Evolutionary conservation across 495 filamentous ascomycete genomes (phyloP).

Genomic region (Trypethelium eluteriae): DNA sequence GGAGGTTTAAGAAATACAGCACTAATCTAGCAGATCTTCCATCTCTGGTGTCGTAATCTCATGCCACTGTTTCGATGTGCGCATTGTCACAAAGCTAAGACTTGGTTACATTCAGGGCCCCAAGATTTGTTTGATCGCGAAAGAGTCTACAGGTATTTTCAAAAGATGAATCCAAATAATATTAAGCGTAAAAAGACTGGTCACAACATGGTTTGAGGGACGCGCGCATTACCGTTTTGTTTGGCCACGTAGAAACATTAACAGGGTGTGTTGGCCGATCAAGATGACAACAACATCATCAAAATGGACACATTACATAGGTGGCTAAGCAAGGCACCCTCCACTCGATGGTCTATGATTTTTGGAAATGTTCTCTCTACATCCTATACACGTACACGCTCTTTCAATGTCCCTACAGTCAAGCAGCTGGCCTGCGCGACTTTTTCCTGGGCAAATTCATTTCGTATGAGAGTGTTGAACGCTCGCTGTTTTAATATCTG

Average conservation of each 20-base stretch:
- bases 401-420: constrained; percentile 8
- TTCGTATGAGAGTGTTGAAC: constrained; percentile 8
- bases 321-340: not conserved
- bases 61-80: no score
- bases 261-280: not conserved
- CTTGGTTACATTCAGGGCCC: no score
- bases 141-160: no score
- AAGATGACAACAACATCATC: constrained; percentile 4
- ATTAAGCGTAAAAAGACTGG: not conserved
- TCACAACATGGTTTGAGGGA: not conserved
- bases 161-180: not conserved
- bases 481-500: constrained; percentile 5
- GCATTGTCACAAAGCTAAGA: no score
- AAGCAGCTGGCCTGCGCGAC: constrained; percentile 8
- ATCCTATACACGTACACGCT: not conserved
- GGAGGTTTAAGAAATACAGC: no score
- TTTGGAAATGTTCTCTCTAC: not conserved
- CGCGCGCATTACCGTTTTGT: not conserved
- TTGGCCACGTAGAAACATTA: constrained; percentile 5
- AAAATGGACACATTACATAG: constrained; percentile 2
- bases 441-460: not conserved
- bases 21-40: no score
- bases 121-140: no score
- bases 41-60: no score
- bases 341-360: no score